phyloP scores from a whole-genome alignment of 2,329 filamentous ascomycete genomes.

The Sordariomycetes sp. region DNA sequence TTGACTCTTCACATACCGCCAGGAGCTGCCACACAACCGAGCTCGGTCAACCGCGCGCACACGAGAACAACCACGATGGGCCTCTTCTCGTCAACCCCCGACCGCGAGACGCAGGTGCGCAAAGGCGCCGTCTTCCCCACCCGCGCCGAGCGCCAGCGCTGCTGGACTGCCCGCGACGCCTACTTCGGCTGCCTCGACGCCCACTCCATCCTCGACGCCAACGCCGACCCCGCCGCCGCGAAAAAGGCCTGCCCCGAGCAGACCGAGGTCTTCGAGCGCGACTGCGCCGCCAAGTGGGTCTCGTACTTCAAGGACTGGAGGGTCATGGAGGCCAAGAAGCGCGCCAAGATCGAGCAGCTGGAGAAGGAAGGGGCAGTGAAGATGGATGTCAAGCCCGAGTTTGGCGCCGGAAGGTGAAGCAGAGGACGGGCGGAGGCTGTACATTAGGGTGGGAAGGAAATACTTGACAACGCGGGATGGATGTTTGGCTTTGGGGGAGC shows the following conservation, averaged over 20 bases:
- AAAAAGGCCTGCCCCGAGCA: constrained; percentile 27
- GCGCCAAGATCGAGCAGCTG: constrained; percentile 65
- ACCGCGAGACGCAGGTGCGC: constrained; percentile 43
- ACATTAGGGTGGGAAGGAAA: neutral
- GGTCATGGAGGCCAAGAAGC: constrained; percentile 84
- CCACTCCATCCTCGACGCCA: constrained; percentile 65
- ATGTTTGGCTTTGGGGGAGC: no score
- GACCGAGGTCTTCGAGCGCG: constrained; percentile 58
- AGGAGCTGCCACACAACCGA: neutral
- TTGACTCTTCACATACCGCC: constrained; percentile 1
- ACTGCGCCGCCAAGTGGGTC: constrained; percentile 89
- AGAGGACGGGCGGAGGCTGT: neutral
- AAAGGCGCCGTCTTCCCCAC: constrained; percentile 64
- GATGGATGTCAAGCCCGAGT: constrained; percentile 32
- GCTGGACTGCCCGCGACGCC: constrained; percentile 81
- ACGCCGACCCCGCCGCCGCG: constrained; percentile 22
- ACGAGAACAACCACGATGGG: constrained; percentile 26
- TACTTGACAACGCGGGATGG: neutral
- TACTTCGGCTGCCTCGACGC: constrained; percentile 86
- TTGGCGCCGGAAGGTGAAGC: constrained; percentile 11
- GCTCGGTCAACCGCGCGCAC: neutral
- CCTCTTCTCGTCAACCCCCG: constrained; percentile 28
- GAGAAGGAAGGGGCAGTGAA: constrained; percentile 60
- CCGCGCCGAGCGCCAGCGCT: constrained; percentile 67
- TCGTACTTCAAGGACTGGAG: constrained; percentile 97